A percentile compares a stretch with the other conserved stretches of the same genome.
phyloP scores from a whole-genome alignment of 2,329 filamentous ascomycete genomes.

The Penicillium expansum region DNA sequence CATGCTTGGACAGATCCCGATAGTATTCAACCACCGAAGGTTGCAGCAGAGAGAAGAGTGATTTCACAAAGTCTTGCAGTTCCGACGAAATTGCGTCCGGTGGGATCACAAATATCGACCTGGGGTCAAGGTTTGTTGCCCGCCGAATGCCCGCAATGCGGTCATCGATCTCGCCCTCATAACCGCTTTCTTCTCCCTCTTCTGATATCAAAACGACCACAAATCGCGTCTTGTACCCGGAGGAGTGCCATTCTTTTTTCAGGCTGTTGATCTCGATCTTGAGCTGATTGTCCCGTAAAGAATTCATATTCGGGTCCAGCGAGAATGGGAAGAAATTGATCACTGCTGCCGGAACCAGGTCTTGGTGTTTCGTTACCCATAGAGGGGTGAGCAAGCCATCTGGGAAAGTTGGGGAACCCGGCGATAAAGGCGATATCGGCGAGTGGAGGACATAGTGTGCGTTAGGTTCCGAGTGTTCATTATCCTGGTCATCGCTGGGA shows the following conservation, averaged over 20 bases:
- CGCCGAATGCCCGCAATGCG: conserved; percentile 75
- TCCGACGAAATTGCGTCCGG: conserved; percentile 69
- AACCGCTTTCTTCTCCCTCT: conserved; percentile 62
- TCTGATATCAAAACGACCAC: conserved; percentile 76
- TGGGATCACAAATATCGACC: conserved; percentile 80
- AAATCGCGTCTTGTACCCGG: conserved; percentile 70
- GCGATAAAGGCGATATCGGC: conserved; percentile 84
- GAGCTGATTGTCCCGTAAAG: conserved; percentile 79
- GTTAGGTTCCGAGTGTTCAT: conserved; percentile 36
- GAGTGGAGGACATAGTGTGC: conserved; percentile 70
- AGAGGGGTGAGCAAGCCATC: conserved; percentile 79
- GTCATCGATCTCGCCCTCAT: conserved; percentile 65
- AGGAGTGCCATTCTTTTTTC: conserved; percentile 60
- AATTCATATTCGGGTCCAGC: conserved; percentile 69
- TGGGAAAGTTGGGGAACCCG: conserved; percentile 77
- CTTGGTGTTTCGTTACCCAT: conserved; percentile 89
- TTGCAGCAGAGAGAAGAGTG: conserved; percentile 70
- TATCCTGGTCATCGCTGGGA: conserved; percentile 49
- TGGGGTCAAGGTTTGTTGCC: conserved; percentile 76
- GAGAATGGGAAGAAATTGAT: conserved; percentile 77
- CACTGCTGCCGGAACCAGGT: conserved; percentile 74
- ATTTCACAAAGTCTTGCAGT: conserved; percentile 69
- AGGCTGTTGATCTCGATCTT: conserved; percentile 82
- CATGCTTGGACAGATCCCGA: conserved; percentile 86
- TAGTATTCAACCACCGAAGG: conserved; percentile 83